Percentiles rank a stretch among this genome's conserved stretches.
Conservation (phyloP, 164 flowering plant species). For the Tetracentron sinense region DNA sequence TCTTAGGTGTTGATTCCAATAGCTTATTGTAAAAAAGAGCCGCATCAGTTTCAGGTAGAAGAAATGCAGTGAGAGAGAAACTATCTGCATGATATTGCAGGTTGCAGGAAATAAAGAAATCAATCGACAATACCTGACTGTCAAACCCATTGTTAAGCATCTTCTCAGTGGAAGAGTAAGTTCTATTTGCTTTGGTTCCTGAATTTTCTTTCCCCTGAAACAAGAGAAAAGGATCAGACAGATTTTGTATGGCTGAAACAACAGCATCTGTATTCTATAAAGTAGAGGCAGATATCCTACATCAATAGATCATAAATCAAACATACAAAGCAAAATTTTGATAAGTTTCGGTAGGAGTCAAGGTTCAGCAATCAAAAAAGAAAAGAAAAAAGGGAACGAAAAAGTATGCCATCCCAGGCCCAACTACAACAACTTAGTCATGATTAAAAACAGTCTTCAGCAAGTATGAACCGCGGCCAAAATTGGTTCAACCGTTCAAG, state of each 20-base stretch:
- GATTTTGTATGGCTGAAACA: neutral
- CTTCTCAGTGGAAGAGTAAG: conserved; percentile 45
- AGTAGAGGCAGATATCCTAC: too few relatives aligned
- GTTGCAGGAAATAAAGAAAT: conserved; percentile 1
- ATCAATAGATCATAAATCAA: too few relatives aligned
- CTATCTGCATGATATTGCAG: neutral
- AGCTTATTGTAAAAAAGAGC: conserved; percentile 36
- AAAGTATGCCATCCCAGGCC: too few relatives aligned
- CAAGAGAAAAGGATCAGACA: conserved; percentile 4
- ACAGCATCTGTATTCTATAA: too few relatives aligned
- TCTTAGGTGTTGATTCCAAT: conserved; percentile 61
- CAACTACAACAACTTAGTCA: too few relatives aligned
- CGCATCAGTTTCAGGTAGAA: conserved; percentile 1
- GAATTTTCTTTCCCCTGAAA: conserved; percentile 40
- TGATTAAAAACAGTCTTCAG: too few relatives aligned
- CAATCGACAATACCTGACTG: conserved; percentile 51
- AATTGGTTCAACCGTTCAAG: neutral
- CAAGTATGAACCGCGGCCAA: too few relatives aligned
- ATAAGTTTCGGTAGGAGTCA: too few relatives aligned
- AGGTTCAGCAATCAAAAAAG: too few relatives aligned
- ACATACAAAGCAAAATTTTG: too few relatives aligned
- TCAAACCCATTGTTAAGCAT: conserved; percentile 71
- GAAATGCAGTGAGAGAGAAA: neutral
- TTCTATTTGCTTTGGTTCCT: conserved; percentile 24
- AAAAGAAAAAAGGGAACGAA: too few relatives aligned